A percentile compares a stretch with the other conserved stretches of the same genome.
These are phyloP conservation scores for Balamuthia mandrillaris DNA, from an alignment of 208 protist genomes.

Conservation along the genomic window DNA sequence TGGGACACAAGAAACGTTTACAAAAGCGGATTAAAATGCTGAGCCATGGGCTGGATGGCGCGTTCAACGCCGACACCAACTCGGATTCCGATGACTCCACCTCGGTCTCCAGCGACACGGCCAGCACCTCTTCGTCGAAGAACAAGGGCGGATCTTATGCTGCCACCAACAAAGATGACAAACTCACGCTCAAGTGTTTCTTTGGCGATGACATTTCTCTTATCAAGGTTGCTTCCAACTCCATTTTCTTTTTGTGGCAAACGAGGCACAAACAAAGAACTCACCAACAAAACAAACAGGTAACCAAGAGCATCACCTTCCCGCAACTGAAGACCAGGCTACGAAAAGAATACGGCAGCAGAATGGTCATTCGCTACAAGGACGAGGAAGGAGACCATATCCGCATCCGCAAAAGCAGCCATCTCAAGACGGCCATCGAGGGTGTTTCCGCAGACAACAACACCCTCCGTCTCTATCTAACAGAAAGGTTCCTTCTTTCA, in stretches of 20 bases:
- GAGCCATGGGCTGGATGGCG: neutral
- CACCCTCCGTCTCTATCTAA: neutral
- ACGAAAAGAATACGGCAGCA: neutral
- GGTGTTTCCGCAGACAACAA: neutral
- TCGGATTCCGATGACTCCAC: neutral
- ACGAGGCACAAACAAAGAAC: no score
- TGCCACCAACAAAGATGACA: neutral
- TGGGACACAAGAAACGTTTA: neutral
- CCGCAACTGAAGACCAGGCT: neutral
- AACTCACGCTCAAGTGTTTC: neutral
- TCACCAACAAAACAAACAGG: neutral
- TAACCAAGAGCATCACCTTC: neutral
- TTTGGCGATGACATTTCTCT: neutral
- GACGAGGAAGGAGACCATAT: neutral
- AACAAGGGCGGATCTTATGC: neutral
- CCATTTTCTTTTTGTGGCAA: no score
- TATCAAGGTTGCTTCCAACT: neutral
- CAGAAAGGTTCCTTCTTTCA: neutral
- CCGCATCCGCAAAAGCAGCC: neutral
- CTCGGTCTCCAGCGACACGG: neutral
- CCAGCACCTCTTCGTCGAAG: neutral
- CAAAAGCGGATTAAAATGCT: neutral
- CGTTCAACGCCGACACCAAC: neutral
- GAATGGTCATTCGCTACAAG: constrained; percentile 10
- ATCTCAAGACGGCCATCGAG: neutral